These are phyloP conservation scores for Sclerotinia sclerotiorum DNA, from an alignment of 2,329 filamentous ascomycete genomes.

Conservation along the genomic window DNA sequence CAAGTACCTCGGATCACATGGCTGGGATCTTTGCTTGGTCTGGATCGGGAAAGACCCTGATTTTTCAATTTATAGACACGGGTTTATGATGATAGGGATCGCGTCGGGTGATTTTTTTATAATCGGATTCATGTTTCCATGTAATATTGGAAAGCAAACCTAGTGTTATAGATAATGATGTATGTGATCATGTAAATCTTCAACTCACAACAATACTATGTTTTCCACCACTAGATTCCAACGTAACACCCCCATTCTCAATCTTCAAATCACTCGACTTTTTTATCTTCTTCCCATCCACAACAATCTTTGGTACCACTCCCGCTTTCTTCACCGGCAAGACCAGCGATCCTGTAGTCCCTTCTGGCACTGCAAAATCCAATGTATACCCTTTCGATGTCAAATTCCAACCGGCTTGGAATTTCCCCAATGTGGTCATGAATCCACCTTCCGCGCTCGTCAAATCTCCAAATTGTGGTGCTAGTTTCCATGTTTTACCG, in stretches of 20 bases:
- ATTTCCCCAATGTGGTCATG: slow-evolving; percentile 43
- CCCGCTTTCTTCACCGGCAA: slow-evolving; percentile 21
- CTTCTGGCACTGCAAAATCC: slow-evolving; percentile 25
- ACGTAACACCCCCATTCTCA: background rate
- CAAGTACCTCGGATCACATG: background rate
- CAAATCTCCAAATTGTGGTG: slow-evolving; percentile 46
- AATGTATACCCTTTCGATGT: slow-evolving; percentile 23
- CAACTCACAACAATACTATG: slow-evolving; percentile 17
- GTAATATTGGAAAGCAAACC: background rate
- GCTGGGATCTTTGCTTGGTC: background rate
- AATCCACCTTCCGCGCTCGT: slow-evolving; percentile 45
- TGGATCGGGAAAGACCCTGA: background rate
- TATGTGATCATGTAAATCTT: background rate
- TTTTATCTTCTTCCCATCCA: slow-evolving; percentile 22
- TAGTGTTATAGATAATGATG: background rate
- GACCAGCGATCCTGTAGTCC: slow-evolving; percentile 25
- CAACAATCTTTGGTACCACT: slow-evolving; percentile 23
- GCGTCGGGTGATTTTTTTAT: background rate
- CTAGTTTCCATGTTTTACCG: slow-evolving; percentile 43
- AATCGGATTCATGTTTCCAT: background rate
- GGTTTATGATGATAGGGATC: background rate
- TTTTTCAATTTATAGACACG: background rate
- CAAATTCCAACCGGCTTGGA: slow-evolving; percentile 39
- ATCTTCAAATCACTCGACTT: slow-evolving; percentile 9
- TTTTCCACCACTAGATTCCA: slow-evolving; percentile 16